Evolutionary conservation across 2,329 filamentous ascomycete species (phyloP).

Genomic region (Aureobasidium uvarum): DNA sequence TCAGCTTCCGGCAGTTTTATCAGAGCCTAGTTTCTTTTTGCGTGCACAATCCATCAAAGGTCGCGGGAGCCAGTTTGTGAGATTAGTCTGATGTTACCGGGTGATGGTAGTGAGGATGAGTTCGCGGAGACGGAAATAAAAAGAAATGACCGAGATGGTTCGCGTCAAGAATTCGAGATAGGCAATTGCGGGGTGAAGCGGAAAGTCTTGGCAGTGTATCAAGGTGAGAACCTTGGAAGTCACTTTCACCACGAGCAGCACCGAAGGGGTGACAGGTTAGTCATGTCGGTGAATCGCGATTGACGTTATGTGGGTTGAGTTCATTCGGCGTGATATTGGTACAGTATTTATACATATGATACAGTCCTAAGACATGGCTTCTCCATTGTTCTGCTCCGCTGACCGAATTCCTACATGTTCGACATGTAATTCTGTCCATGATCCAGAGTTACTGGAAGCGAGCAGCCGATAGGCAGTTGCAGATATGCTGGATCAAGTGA

Average conservation of each 20-base stretch:
- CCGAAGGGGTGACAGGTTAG: neutral
- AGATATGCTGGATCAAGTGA: neutral
- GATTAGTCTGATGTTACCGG: neutral
- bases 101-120: neutral
- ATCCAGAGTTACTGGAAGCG: neutral
- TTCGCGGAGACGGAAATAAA: neutral
- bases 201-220: conserved; percentile 10
- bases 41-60: conserved; percentile 22
- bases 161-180: conserved; percentile 10
- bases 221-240: neutral
- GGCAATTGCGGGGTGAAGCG: neutral
- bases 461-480: neutral
- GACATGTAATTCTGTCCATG: neutral
- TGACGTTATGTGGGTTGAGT: neutral
- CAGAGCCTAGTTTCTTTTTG: conserved; percentile 18
- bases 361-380: neutral
- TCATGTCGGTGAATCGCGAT: neutral
- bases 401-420: neutral
- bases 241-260: neutral
- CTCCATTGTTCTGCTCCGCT: neutral
- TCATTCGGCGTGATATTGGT: conserved; percentile 18
- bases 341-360: conserved; percentile 24
- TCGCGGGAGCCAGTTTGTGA: neutral
- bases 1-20: conserved; percentile 25
- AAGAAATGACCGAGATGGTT: conserved; percentile 15